Base-by-base conservation (phyloP, 768 basidiomycete genomes). In the Leccinellum rugosiceps region DNA sequence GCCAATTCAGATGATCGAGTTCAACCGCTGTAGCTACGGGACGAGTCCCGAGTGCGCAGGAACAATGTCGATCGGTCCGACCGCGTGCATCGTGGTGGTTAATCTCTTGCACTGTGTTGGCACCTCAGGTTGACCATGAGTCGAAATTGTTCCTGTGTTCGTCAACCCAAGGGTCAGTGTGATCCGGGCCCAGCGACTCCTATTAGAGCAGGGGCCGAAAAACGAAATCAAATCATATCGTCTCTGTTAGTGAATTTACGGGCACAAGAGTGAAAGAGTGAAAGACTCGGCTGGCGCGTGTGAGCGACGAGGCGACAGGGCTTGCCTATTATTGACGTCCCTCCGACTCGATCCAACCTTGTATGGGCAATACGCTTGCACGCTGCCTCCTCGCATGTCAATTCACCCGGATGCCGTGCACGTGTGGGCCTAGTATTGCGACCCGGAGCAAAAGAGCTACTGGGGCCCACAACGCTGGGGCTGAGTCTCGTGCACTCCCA, bases 81-180 rank as follows among this genome's bases (percentile, higher is more conserved):
- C 52, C 59, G 58, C 57, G 60, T 65, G 58, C 54, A 68, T 61
- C 55, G 60, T 70, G 60, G 68, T 70, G 60, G 68, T 70, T 65
- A 69, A 67, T 68, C 68, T 34, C 57, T 58, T 45, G 58, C 52
- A 34, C 14, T 31, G 34, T 26, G 38, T 28, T 25, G 45, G 14
- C 21, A 43, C 45, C 11, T 43, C 28, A n/a, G 14, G 11, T 14
- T 10, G 34, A 43, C 44, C 34, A 19, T 19, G 34, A 47, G 38
- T 44, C 34, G 44, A 52, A 56, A 4, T 25, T 25, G 15, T 25
- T 23, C 13, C 45, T 7, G 25, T 46, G 45, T 46, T 15, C 49
- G 13, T 51, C 30, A 34, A 48, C 17, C 34, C 50, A 57, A 55
- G 28, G 46, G 32, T 44, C 58, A 53, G 55, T 46, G 58, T 57